Percentiles rank a stretch among this genome's conserved stretches.
Evolutionary conservation across 352 stramenopile genomes (phyloP).

Genomic region (Globisporangium barbulae): DNA sequence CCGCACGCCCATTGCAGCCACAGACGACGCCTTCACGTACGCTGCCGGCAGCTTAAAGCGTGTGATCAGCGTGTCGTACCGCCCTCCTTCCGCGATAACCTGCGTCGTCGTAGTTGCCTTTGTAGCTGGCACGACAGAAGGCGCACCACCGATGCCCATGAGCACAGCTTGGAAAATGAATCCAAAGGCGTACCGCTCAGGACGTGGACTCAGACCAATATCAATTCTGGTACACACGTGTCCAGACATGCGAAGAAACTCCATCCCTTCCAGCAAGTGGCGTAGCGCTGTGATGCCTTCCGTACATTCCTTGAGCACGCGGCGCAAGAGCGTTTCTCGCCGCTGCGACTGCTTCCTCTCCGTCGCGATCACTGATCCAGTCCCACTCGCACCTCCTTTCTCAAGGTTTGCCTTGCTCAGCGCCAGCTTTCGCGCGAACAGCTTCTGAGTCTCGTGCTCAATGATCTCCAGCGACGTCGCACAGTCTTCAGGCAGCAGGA

Average conservation of each 20-base stretch:
- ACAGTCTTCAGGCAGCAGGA: conserved; percentile 65
- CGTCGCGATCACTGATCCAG: conserved; percentile 10
- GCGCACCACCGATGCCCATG: conserved; percentile 20
- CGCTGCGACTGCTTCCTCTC: conserved; percentile 65
- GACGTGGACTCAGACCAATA: conserved; percentile 69
- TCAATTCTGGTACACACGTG: conserved; percentile 69
- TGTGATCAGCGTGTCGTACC: conserved; percentile 79
- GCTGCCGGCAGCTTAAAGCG: conserved; percentile 81
- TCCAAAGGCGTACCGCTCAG: conserved; percentile 72
- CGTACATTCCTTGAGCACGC: conserved; percentile 64
- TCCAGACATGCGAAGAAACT: conserved; percentile 55
- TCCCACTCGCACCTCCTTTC: background rate
- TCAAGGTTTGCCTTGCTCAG: conserved; percentile 24
- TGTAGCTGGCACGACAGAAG: conserved; percentile 18
- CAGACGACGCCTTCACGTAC: conserved; percentile 63
- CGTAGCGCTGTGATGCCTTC: conserved; percentile 65
- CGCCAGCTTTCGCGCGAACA: conserved; percentile 47
- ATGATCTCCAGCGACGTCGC: conserved; percentile 59
- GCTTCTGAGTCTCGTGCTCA: conserved; percentile 59
- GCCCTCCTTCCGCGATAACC: conserved; percentile 79
- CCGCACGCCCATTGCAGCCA: conserved; percentile 79
- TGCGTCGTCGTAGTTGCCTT: conserved; percentile 37
- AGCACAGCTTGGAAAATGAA: conserved; percentile 86
- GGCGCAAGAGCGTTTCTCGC: conserved; percentile 52
- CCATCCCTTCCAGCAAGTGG: conserved; percentile 65